These are phyloP conservation scores for Microdochium trichocladiopsis DNA, from an alignment of 2,329 filamentous ascomycete species.

Conservation along the genomic window DNA sequence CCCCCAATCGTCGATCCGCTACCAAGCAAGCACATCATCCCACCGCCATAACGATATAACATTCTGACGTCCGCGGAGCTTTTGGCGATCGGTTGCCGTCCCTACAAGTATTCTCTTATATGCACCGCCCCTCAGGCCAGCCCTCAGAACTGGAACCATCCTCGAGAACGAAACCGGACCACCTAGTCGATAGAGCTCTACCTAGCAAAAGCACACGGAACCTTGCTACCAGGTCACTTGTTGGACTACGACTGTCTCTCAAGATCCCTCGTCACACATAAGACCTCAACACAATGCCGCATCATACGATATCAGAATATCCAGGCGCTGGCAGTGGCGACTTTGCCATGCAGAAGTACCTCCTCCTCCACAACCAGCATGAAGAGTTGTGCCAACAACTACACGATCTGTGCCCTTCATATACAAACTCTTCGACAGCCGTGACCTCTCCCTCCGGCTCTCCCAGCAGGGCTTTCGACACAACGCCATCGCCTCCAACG, in stretches of 20 bases:
- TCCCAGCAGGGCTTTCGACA: conserved; percentile 47
- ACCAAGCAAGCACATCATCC: neutral
- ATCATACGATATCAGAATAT: neutral
- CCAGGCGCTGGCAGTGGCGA: conserved; percentile 11
- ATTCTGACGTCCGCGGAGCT: neutral
- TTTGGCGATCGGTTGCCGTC: neutral
- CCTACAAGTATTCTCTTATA: neutral
- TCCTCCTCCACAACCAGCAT: conserved; percentile 46
- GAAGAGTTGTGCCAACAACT: conserved; percentile 44
- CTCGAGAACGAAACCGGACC: neutral
- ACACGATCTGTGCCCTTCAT: conserved; percentile 37
- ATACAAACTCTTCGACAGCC: conserved; percentile 25
- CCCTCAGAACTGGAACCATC: neutral
- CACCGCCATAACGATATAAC: neutral
- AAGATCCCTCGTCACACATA: no score
- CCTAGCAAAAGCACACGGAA: no score
- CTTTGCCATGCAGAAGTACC: conserved; percentile 46
- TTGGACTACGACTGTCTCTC: no score
- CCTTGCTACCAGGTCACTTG: no score
- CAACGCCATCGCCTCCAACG: conserved; percentile 31
- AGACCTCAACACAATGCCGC: neutral
- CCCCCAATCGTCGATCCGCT: neutral
- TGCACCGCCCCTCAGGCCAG: neutral
- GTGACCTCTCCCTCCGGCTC: conserved; percentile 50
- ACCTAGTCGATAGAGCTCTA: no score